Base-by-base conservation (phyloP, 495 filamentous ascomycete species). In the Cercophora samala region DNA sequence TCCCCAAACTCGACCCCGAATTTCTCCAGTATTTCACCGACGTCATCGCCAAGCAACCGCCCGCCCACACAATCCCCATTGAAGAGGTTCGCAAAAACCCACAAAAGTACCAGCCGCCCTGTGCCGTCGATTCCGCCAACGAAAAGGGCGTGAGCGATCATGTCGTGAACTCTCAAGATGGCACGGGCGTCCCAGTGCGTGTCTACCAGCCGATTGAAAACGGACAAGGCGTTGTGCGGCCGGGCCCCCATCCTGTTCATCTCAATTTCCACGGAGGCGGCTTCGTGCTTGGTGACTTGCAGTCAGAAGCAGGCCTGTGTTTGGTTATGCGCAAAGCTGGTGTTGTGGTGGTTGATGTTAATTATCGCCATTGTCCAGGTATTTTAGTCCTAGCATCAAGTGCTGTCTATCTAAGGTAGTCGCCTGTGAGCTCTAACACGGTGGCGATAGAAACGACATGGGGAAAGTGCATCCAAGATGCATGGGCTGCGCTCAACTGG, bases 231-330 rank as follows among this genome's bases (percentile, higher is more conserved):
- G 63, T 74, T 0, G 37, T 13, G 37, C 37, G 37, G 13, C 37
- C 37, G 2, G 82, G 81, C 0, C 82, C 82, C 8, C 83, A 81
- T 66, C 77, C 80, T 1, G 76, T 82, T 0, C 82, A 85, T 61
- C 62, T 85, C 17, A 83, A 85, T 58, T 83, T 79, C 42, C 82
- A 85, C 58, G 82, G 82, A 69, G 76, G 73, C 64, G 82, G 83
- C 0, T 85, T 82, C 68, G 82, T 80, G 2, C 65, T 84, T 13
- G 83, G 83, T 0, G 81, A 83, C 63, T 69, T 85, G 46, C 71
- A 71, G 18, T 77, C 77, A 0, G 83, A 84, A 37, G 77, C 77
- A 0, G 66, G 76, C 22, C 70, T 84, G 1, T 83, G 81, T 63
- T 72, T 82, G 19, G 81, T 71, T 59, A 80, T 83, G 74, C 77